These are phyloP conservation scores for Penicillium goetzii DNA, from an alignment of 495 filamentous ascomycete genomes.

Conservation along the genomic window DNA sequence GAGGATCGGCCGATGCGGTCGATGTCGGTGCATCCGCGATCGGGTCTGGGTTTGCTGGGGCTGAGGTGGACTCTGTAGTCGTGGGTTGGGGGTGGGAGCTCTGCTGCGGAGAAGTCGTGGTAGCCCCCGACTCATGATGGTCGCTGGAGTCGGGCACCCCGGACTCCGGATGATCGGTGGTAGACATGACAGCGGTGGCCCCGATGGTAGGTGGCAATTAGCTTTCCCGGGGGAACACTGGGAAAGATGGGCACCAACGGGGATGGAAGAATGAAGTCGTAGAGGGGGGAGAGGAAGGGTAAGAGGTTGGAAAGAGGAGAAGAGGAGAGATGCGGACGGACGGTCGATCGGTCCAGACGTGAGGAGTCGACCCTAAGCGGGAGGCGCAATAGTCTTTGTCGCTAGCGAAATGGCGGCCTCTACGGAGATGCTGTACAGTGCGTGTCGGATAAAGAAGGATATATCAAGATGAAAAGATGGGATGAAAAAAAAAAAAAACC, in stretches of 20 bases:
- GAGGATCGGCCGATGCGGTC: conserved; percentile 17
- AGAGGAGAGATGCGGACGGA: conserved; percentile 14
- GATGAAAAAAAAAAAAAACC: not conserved
- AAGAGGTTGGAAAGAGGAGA: conserved; percentile 11
- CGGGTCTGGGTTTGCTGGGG: conserved; percentile 14
- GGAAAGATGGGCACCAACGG: conserved; percentile 17
- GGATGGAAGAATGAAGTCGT: conserved; percentile 1
- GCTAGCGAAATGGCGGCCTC: conserved; percentile 16
- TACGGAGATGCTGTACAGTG: not conserved
- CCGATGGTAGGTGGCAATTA: conserved; percentile 26
- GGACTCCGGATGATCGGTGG: conserved; percentile 31
- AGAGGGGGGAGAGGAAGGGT: not conserved
- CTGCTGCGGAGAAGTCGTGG: conserved; percentile 33
- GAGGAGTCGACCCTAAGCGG: conserved; percentile 32
- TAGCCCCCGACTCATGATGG: conserved; percentile 26
- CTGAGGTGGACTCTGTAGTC: conserved; percentile 18
- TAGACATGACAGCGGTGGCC: conserved; percentile 31
- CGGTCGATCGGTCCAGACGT: conserved; percentile 24
- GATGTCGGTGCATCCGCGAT: conserved; percentile 21
- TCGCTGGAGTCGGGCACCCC: conserved; percentile 24
- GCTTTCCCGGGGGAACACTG: conserved; percentile 11
- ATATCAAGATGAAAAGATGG: not conserved
- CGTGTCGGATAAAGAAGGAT: not conserved
- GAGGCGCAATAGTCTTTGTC: conserved; percentile 25
- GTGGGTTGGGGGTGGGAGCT: conserved; percentile 21